Evolutionary conservation across 1,139 yeast genomes (phyloP).

Genomic region (Kluyveromyces sp.): DNA sequence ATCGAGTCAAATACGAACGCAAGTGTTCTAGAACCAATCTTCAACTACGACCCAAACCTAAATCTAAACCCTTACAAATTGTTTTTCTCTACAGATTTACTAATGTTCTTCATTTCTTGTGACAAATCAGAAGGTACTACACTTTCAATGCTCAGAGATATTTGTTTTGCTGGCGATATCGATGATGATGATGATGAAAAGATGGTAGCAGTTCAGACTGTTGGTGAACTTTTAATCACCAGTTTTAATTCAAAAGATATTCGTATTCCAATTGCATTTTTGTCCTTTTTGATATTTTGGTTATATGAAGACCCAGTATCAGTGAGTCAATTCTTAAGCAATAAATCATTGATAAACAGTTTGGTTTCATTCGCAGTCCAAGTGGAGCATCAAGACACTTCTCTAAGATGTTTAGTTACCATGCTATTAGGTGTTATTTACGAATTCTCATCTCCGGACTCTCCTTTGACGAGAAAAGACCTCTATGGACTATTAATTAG

Average conservation of each 20-base stretch:
- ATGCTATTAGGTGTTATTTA: slow-evolving; percentile 69
- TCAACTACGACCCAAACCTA: slow-evolving; percentile 71
- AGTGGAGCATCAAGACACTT: slow-evolving; percentile 46
- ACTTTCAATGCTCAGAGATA: slow-evolving; percentile 40
- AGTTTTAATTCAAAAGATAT: slow-evolving; percentile 60
- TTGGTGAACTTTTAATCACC: slow-evolving; percentile 67
- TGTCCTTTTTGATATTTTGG: slow-evolving; percentile 71
- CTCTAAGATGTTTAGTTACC: slow-evolving; percentile 71
- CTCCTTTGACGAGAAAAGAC: slow-evolving; percentile 65
- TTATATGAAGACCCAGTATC: slow-evolving; percentile 70
- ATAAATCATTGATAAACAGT: slow-evolving; percentile 57
- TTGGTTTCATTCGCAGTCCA: slow-evolving; percentile 62
- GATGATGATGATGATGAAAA: slow-evolving; percentile 56
- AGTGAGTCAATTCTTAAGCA: slow-evolving; percentile 68
- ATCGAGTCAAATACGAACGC: slow-evolving; percentile 1
- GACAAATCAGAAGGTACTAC: slow-evolving; percentile 21
- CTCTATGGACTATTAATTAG: slow-evolving; percentile 55
- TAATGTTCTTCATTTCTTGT: slow-evolving; percentile 58
- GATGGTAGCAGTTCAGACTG: slow-evolving; percentile 66
- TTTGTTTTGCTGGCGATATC: slow-evolving; percentile 58
- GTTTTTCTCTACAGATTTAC: slow-evolving; percentile 74
- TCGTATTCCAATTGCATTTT: slow-evolving; percentile 69
- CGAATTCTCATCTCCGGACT: slow-evolving; percentile 66
- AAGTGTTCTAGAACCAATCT: slow-evolving; percentile 59
- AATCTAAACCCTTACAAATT: slow-evolving; percentile 76